Evolutionary conservation across 2,329 filamentous ascomycete genomes (phyloP), one percentile per base, ranked within the genome.

Genomic region (Cercospora zeina): DNA sequence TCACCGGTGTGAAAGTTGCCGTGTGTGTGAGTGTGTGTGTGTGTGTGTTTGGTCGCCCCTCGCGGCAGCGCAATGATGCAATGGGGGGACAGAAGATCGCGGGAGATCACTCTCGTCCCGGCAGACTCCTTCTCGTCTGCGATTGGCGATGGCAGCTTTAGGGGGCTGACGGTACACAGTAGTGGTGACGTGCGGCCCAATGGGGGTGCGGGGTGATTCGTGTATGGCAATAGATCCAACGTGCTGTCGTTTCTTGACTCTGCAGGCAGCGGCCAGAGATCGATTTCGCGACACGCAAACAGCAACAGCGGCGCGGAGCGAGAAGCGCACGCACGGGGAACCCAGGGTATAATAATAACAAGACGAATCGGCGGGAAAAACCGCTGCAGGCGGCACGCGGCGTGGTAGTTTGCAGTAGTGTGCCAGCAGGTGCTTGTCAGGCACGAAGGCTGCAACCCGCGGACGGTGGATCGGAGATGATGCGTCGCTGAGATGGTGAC

Each of bases 61-160:
- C 54, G 33, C n/a, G 14, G 55, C 42, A 51, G 56, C 33, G 42
- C 42, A 58, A 58, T 50, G 42, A 50, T 58, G 42, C 56, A 58
- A 58, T 47, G 42, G 27, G 45, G 42, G 47, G 14, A 42, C 3
- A 59, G 55, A 58, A 49, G 50, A 45, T 33, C 19, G 61, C 61
- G 61, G 61, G 61, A 62, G 55, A 55, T 58, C 55, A 58, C 56
- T 59, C 61, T 37, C 54, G 27, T 59, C 58, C 34, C 36, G 36
- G 47, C 47, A 24, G 24, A n/a, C 47, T 31, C 47, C 24, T 51
- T 9, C 47, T 16, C 47, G 7, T 21, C 21, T 31, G 24, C 47
- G 47, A 33, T 51, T 33, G 47, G 30, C 30, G 47, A 51, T 30
- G 27, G 36, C 10, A 8, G n/a, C n/a, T n/a, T 19, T 51, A 39